A percentile compares a stretch with the other conserved stretches of the same genome.
Conservation (phyloP, 345 rosid species). For the Brassica carinata region DNA sequence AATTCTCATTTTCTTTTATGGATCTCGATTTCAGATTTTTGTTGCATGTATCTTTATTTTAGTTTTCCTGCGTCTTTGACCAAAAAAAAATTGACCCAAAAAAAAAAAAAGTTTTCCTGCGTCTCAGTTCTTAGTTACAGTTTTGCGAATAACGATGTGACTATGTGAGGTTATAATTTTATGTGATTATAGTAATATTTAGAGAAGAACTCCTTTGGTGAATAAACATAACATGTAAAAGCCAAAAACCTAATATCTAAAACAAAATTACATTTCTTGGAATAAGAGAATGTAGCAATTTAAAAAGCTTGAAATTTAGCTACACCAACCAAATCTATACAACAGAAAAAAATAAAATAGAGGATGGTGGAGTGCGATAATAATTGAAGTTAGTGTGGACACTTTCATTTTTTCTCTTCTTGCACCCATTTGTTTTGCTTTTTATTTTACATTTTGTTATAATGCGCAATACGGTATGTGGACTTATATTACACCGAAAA, state of each 20-base stretch:
- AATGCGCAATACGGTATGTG: slow-evolving; percentile 32
- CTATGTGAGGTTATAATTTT: not conserved
- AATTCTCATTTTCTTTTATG: not conserved
- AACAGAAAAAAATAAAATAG: slow-evolving; percentile 8
- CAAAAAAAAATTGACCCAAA: too few relatives aligned
- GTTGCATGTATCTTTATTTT: not conserved
- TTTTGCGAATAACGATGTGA: not conserved
- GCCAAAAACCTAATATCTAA: not conserved
- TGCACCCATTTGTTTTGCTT: not conserved
- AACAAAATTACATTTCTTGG: not conserved
- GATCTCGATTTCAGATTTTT: not conserved
- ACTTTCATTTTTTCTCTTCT: not conserved
- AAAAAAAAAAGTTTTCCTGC: not conserved
- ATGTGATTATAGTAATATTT: not conserved
- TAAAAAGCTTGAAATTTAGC: not conserved
- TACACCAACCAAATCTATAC: slow-evolving; percentile 26
- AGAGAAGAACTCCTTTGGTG: not conserved
- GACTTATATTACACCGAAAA: slow-evolving; percentile 40
- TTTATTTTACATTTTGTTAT: slow-evolving; percentile 32
- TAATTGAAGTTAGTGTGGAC: slow-evolving; percentile 36
- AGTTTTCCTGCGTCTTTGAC: not conserved
- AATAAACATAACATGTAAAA: not conserved
- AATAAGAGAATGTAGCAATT: slow-evolving; percentile 16
- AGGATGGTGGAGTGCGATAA: slow-evolving; percentile 42
- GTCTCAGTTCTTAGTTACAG: not conserved